A percentile compares a stretch with the other conserved stretches of the same genome.
These are phyloP conservation scores for Exophiala alcalophila DNA, from an alignment of 2,329 filamentous ascomycete species.

Conservation along the genomic window DNA sequence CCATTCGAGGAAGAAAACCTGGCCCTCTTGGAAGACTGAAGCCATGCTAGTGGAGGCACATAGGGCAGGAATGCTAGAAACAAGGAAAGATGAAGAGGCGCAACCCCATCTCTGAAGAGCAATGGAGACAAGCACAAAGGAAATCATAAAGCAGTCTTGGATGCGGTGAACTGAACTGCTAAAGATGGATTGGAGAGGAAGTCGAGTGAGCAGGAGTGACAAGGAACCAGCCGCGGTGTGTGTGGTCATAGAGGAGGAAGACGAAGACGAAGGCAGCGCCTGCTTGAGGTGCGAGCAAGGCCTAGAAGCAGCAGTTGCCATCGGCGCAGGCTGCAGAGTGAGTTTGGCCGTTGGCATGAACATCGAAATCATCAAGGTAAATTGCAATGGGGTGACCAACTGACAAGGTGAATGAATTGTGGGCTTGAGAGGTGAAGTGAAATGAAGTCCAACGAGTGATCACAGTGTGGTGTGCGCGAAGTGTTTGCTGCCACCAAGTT, in stretches of 20 bases:
- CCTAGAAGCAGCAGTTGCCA: conserved; percentile 9
- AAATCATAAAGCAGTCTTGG: conserved; percentile 23
- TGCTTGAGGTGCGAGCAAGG: conserved; percentile 14
- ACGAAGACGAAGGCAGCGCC: conserved; percentile 13
- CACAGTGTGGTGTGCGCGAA: too few relatives aligned
- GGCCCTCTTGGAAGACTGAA: conserved; percentile 8
- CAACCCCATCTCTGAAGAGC: conserved; percentile 24
- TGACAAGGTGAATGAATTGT: too few relatives aligned
- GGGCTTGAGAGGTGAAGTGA: too few relatives aligned
- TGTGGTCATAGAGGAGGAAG: conserved; percentile 1
- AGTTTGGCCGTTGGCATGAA: too few relatives aligned
- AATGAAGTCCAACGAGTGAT: too few relatives aligned
- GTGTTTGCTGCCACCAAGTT: too few relatives aligned
- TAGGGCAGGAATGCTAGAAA: conserved; percentile 20
- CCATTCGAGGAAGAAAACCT: conserved; percentile 27
- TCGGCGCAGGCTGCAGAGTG: too few relatives aligned
- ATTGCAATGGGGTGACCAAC: too few relatives aligned
- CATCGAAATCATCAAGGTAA: too few relatives aligned
- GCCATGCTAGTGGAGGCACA: conserved; percentile 18
- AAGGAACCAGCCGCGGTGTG: conserved; percentile 2
- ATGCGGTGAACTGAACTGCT: conserved; percentile 16
- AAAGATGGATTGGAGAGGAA: conserved; percentile 18
- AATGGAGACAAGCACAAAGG: conserved; percentile 19
- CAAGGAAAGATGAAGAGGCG: conserved; percentile 20
- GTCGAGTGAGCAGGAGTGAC: conserved; percentile 3